Conservation (phyloP, 179 eudicot species). For the Vitellaria paradoxa region DNA sequence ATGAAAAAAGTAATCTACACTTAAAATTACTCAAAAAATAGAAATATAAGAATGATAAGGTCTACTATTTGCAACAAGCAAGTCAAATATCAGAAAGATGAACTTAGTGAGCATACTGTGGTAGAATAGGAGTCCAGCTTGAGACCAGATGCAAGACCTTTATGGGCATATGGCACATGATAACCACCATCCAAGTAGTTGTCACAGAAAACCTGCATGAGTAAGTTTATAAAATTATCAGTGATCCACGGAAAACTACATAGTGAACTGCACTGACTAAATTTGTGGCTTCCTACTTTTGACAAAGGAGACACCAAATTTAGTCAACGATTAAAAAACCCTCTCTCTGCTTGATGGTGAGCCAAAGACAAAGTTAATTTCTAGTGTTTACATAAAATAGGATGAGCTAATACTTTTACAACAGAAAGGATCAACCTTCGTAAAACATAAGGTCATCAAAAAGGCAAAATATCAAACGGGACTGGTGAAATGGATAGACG, state of each 20-base stretch:
- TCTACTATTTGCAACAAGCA: not conserved
- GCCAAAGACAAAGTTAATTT: no score
- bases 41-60: not conserved
- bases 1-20: not conserved
- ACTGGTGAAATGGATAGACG: no score
- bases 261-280: not conserved
- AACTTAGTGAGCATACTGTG: conserved; percentile 43
- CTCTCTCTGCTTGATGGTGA: no score
- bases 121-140: conserved; percentile 78
- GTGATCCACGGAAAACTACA: not conserved
- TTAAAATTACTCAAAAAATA: not conserved
- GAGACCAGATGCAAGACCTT: conserved; percentile 82
- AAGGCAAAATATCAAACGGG: not conserved
- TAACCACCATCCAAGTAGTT: conserved; percentile 97
- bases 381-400: not conserved
- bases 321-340: no score
- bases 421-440: not conserved
- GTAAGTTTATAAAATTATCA: not conserved
- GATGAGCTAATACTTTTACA: not conserved
- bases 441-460: not conserved
- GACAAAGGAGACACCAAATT: not conserved
- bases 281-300: not conserved
- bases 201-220: conserved; percentile 86
- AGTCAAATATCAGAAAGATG: not conserved
- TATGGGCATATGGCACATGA: conserved; percentile 95